Evolutionary conservation across 78 protist genomes (phyloP), one percentile per base, ranked within the genome.

Genomic region (Dictyostelium citrinum): DNA sequence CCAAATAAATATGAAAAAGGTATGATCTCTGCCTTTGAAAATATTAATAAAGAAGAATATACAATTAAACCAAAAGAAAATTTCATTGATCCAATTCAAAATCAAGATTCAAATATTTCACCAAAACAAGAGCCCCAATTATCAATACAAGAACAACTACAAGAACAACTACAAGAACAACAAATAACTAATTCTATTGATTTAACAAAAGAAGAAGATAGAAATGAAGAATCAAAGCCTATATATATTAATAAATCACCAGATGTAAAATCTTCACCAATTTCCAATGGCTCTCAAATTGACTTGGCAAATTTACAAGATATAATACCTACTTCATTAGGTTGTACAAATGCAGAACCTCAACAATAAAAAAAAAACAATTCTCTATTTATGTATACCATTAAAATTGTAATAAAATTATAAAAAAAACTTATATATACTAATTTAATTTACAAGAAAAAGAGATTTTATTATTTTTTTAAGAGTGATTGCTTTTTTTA

Each of bases 1-100:
- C 95, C 95, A 22, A 27, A 91, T 24, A 84, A 84, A 71, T 91
- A 91, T 72, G 95, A 91, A 45, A 72, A 68, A 29, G 90, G 90
- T 41, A 68, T 91, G 20, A 58, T 12, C 22, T 67, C 81, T 22
- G 84, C 93, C 0, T 12, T 88, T 16, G 41, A 78, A 24, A 76
- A 88, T 35, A 29, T 78, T 5, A 39, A 29, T 27, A 78, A 76
- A n/a, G 35, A 4, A 6, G 67, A 88, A 33, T 46, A 77, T 9
- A 76, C 78, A 7, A 64, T 10, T 16, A 88, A 49, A 51, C 84
- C 86, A 29, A 68, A 76, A 31, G 49, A 46, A 5, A 70, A 55
- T 37, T 33, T 46, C 10, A 71, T 75, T 41, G 81, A 75, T 5
- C 77, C 77, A 29, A 17, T 12, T 27, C 24, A 27, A 16, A 70